phyloP scores from a whole-genome alignment of 257 asterid genomes.

The Solanum clarkiae region DNA sequence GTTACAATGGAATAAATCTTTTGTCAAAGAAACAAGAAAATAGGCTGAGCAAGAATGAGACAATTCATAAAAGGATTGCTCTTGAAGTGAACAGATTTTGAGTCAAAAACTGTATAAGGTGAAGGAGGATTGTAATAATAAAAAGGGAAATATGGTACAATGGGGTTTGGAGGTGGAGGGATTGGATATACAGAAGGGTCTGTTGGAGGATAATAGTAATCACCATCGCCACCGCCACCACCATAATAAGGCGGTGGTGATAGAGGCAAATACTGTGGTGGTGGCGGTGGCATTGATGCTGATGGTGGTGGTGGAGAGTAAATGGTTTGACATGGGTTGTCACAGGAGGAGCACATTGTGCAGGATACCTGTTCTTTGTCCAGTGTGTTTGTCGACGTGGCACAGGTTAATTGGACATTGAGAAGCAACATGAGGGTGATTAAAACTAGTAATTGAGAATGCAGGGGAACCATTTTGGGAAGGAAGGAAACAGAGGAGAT shows the following conservation, averaged over 20 bases:
- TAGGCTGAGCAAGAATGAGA: neutral
- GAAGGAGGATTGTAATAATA: constrained; percentile 37
- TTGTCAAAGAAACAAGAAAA: constrained; percentile 6
- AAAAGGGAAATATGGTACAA: constrained; percentile 38
- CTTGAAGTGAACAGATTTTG: constrained; percentile 15
- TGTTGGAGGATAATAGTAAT: constrained; percentile 26
- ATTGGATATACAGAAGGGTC: constrained; percentile 1
- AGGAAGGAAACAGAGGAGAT: neutral
- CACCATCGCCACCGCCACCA: neutral
- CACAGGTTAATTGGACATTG: neutral
- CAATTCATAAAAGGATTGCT: neutral
- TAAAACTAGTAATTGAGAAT: neutral
- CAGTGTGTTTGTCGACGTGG: constrained; percentile 25
- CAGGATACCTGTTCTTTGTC: constrained; percentile 43
- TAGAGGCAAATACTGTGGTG: neutral
- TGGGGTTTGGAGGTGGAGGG: constrained; percentile 59
- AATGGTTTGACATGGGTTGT: constrained; percentile 62
- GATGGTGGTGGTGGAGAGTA: constrained; percentile 43
- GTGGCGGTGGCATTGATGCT: neutral
- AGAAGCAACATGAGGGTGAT: neutral
- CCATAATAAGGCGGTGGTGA: neutral
- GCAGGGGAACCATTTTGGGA: neutral
- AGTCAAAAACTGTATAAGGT: neutral
- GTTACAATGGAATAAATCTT: neutral
- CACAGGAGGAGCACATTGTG: constrained; percentile 60